A percentile compares a stretch with the other conserved stretches of the same genome.
Evolutionary conservation across 495 filamentous ascomycete species (phyloP).

Genomic region (Hyaloscypha variabilis): DNA sequence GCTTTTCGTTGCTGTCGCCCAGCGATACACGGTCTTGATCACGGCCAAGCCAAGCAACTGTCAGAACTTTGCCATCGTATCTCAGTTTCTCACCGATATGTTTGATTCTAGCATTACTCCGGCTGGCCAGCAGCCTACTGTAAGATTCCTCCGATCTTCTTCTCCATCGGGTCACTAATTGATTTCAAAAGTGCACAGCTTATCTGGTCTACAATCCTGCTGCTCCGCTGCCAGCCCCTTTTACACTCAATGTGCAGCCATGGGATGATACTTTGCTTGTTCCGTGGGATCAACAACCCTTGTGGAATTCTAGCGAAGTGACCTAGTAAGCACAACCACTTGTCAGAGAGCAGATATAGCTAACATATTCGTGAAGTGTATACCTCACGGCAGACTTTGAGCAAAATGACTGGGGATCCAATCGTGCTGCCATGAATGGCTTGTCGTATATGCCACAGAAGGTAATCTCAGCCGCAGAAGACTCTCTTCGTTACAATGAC

Average conservation of each 20-base stretch:
- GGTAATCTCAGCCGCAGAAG: slow-evolving; percentile 40
- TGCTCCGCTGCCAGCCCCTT: neutral
- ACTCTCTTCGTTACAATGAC: neutral
- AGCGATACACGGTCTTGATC: slow-evolving; percentile 46
- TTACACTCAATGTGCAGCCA: neutral
- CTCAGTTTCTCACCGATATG: slow-evolving; percentile 38
- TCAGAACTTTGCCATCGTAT: slow-evolving; percentile 41
- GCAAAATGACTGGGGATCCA: neutral
- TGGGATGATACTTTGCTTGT: slow-evolving; percentile 13
- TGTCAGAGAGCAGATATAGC: neutral
- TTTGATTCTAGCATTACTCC: slow-evolving; percentile 7
- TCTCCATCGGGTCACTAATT: neutral
- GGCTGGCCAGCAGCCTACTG: slow-evolving; percentile 4
- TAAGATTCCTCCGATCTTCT: slow-evolving; percentile 1
- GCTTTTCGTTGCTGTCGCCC: slow-evolving; percentile 50
- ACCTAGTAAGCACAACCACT: neutral
- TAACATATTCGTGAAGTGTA: slow-evolving; percentile 1
- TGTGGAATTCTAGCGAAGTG: slow-evolving; percentile 4
- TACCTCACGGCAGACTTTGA: slow-evolving; percentile 39
- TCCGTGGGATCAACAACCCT: slow-evolving; percentile 13
- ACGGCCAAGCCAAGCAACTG: slow-evolving; percentile 44
- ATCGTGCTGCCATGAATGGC: slow-evolving; percentile 66
- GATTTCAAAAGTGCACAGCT: slow-evolving; percentile 1
- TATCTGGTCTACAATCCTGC: slow-evolving; percentile 10
- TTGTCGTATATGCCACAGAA: slow-evolving; percentile 72